A percentile compares a stretch with the other conserved stretches of the same genome.
phyloP scores from a whole-genome alignment of 1,284 basidiomycete genomes.

The Rhodofomes roseus region DNA sequence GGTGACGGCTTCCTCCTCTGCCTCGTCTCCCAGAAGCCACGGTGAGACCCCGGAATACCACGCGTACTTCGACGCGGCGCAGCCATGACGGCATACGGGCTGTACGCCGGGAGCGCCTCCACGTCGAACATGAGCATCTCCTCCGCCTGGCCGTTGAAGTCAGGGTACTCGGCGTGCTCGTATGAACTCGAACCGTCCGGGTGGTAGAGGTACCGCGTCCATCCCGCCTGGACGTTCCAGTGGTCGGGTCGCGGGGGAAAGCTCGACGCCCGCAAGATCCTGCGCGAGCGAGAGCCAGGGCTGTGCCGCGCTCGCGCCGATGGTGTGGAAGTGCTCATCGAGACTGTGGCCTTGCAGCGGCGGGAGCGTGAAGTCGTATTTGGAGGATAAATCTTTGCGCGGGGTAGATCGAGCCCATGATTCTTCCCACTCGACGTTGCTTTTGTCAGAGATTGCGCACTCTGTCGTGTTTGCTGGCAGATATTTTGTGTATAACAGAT shows the following conservation, averaged over 20 bases:
- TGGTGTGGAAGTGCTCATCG: conserved; percentile 85
- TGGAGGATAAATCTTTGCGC: conserved; percentile 74
- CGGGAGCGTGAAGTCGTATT: conserved; percentile 82
- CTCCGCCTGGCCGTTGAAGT: conserved; percentile 61
- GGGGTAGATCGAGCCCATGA: conserved; percentile 30
- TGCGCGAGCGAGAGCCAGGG: conserved; percentile 83
- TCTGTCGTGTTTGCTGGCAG: conserved; percentile 3
- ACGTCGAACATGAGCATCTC: conserved; percentile 88
- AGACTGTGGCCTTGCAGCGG: conserved; percentile 80
- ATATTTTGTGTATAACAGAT: conserved; percentile 14
- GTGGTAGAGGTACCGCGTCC: conserved; percentile 81
- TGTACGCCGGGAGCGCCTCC: conserved; percentile 86
- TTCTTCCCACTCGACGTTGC: background rate
- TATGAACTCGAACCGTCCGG: conserved; percentile 64
- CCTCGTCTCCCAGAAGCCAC: conserved; percentile 80
- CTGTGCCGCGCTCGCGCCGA: conserved; percentile 72
- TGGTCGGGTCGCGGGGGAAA: conserved; percentile 65
- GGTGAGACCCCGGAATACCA: conserved; percentile 99
- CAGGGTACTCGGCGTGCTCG: conserved; percentile 59
- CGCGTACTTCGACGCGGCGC: conserved; percentile 75
- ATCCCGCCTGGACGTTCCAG: conserved; percentile 82
- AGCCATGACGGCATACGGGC: conserved; percentile 89
- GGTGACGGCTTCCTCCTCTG: no score
- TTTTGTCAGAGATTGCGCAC: background rate
- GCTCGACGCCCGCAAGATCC: conserved; percentile 47